Base-by-base conservation (phyloP, 140 eudicot genomes). In the Cichorium intybus region DNA sequence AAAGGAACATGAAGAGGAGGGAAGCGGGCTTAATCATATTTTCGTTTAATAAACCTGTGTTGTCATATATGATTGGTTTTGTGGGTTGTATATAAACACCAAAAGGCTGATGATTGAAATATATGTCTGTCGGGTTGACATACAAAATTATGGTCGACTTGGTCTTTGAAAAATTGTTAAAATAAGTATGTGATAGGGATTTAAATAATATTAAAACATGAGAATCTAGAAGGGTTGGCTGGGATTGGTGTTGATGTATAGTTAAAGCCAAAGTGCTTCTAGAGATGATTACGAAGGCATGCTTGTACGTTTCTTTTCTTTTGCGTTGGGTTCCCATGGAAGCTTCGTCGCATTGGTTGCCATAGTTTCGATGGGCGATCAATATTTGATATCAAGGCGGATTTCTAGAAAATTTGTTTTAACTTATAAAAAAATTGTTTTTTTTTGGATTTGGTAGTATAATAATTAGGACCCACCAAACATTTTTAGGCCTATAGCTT, bases 191-290 rank as follows among this genome's bases (percentile, higher is more conserved):
- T 57, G 75, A 57, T 56, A 69, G 23, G 50, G 75, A 12, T 11
- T 22, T 21, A 29, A 45, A 69, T 24, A 63, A 26, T 27, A 45
- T 33, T 51, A 22, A 9, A 22, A 22, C 28, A 33, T 33, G 41
- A 34, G 37, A 12, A 57, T 69, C 67, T 69, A 57, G 75, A 69
- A 69, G 75, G 60, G 66, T 57, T 14, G 12, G 67, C 50, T 69
- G 75, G 75, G 48, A 28, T 57, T 69, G 31, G 74, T 11, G 60
- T 14, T 22, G 37, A 7, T 69, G 22, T 69, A 45, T 64, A 18
- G 60, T 65, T 50, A 31, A 20, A 49, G 18, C 47, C 28, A 1
- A 50, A 49, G 67, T 34, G 48, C 67, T 69, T 69, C 67, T 69
- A 69, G 75, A 69, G 20, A 69, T 14, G 22, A 28, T 18, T 20